Percentiles rank a stretch among this genome's conserved stretches.
phyloP scores from a whole-genome alignment of 1,284 basidiomycete genomes.

The Coriolopsis trogii region DNA sequence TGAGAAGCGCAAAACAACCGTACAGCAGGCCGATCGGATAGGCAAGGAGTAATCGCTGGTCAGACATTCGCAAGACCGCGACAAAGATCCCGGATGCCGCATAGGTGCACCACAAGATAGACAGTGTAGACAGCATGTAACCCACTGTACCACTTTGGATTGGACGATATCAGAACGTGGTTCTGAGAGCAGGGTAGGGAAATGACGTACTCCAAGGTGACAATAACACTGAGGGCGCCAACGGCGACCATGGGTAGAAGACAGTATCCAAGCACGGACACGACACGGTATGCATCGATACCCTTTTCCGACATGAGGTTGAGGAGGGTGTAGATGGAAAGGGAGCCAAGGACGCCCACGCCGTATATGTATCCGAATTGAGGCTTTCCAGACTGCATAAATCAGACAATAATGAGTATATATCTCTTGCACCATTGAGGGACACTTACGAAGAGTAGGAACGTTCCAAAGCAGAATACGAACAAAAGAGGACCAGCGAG shows the following conservation, averaged over 20 bases:
- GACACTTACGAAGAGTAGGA: slow-evolving; percentile 82
- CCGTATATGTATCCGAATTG: slow-evolving; percentile 99
- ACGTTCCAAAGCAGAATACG: slow-evolving; percentile 91
- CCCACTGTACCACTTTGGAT: slow-evolving; percentile 72
- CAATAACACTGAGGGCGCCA: slow-evolving; percentile 85
- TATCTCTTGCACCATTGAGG: background rate
- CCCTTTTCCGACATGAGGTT: slow-evolving; percentile 97
- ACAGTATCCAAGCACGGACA: slow-evolving; percentile 97
- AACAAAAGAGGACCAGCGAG: slow-evolving; percentile 96
- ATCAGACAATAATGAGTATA: background rate
- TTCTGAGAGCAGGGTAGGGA: slow-evolving; percentile 2
- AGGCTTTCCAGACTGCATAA: slow-evolving; percentile 88
- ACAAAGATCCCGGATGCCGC: slow-evolving; percentile 94
- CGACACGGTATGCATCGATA: slow-evolving; percentile 96
- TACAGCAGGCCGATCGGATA: slow-evolving; percentile 93
- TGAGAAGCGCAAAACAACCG: slow-evolving; percentile 89
- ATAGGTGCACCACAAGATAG: slow-evolving; percentile 94
- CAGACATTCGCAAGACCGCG: slow-evolving; percentile 90
- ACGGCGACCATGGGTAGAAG: slow-evolving; percentile 97
- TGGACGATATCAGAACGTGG: slow-evolving; percentile 16
- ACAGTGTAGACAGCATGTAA: slow-evolving; percentile 79
- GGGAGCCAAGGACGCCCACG: slow-evolving; percentile 91
- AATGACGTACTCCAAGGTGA: slow-evolving; percentile 83
- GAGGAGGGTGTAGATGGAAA: slow-evolving; percentile 94
- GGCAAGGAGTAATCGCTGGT: slow-evolving; percentile 90